These are phyloP conservation scores for Zizania palustris DNA, from an alignment of 202 grass and related monocot species.

Conservation along the genomic window DNA sequence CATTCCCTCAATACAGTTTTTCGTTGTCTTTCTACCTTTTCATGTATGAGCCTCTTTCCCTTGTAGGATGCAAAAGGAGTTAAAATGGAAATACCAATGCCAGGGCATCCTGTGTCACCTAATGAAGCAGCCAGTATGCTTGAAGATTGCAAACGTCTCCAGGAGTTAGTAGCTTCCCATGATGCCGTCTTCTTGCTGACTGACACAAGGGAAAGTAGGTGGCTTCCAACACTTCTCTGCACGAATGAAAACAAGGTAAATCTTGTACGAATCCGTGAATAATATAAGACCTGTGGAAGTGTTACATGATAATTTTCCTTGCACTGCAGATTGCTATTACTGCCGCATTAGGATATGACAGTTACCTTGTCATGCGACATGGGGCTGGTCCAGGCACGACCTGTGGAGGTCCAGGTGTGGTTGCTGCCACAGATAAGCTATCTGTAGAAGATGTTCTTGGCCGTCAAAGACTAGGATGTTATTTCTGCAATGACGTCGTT, in stretches of 20 bases:
- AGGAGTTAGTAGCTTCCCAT: slow-evolving; percentile 69
- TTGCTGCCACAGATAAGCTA: slow-evolving; percentile 28
- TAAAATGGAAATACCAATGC: slow-evolving; percentile 89
- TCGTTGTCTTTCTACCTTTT: background rate
- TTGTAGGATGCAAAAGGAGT: slow-evolving; percentile 69
- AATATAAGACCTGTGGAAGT: slow-evolving; percentile 21
- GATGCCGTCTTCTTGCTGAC: slow-evolving; percentile 91
- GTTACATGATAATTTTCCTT: slow-evolving; percentile 39
- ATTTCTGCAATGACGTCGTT: slow-evolving; percentile 94
- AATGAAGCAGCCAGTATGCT: slow-evolving; percentile 60
- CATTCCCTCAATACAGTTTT: background rate
- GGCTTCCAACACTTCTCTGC: slow-evolving; percentile 91
- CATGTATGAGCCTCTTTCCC: slow-evolving; percentile 10
- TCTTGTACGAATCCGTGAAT: slow-evolving; percentile 31
- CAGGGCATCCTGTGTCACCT: slow-evolving; percentile 76
- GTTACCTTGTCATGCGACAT: slow-evolving; percentile 95
- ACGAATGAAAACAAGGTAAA: slow-evolving; percentile 77
- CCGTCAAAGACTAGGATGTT: slow-evolving; percentile 74
- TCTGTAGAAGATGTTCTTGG: slow-evolving; percentile 49
- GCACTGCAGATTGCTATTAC: slow-evolving; percentile 83
- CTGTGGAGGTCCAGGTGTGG: slow-evolving; percentile 40
- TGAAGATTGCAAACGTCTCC: slow-evolving; percentile 62
- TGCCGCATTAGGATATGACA: slow-evolving; percentile 92
- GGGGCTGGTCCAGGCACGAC: slow-evolving; percentile 68
- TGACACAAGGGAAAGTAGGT: slow-evolving; percentile 95